Percentiles rank a stretch among this genome's conserved stretches.
Conservation (phyloP, 176 grass and related monocot genomes). For the Metroxylon sagu region DNA sequence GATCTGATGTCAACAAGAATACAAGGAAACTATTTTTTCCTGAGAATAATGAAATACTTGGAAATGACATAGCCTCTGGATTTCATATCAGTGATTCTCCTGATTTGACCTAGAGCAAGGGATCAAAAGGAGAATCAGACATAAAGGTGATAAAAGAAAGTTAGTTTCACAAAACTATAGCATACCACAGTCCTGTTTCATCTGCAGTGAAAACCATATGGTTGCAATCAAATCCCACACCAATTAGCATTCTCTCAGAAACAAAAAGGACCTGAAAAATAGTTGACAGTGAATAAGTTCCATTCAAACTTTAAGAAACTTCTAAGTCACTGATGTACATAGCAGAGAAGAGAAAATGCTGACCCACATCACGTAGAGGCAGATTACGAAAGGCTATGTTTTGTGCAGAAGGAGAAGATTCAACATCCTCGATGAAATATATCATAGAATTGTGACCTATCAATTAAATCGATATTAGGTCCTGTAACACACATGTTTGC, state of each 20-base stretch:
- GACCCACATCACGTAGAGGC: slow-evolving; percentile 99
- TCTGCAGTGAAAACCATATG: slow-evolving; percentile 83
- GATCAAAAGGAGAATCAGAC: too few relatives aligned
- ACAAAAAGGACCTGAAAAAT: slow-evolving; percentile 81
- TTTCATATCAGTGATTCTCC: too few relatives aligned
- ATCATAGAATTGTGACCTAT: slow-evolving; percentile 96
- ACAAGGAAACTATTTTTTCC: too few relatives aligned
- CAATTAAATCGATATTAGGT: slow-evolving; percentile 11
- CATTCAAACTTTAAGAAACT: slow-evolving; percentile 25
- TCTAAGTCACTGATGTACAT: slow-evolving; percentile 9
- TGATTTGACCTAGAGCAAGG: too few relatives aligned
- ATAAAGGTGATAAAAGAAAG: too few relatives aligned
- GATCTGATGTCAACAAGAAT: too few relatives aligned
- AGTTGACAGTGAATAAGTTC: neutral
- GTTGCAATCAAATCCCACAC: slow-evolving; percentile 98
- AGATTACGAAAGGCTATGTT: slow-evolving; percentile 73
- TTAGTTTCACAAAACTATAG: slow-evolving; percentile 14
- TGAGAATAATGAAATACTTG: too few relatives aligned
- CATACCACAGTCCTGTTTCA: slow-evolving; percentile 94
- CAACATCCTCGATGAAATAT: slow-evolving; percentile 91
- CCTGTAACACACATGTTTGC: too few relatives aligned
- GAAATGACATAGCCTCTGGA: too few relatives aligned
- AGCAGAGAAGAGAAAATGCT: slow-evolving; percentile 82
- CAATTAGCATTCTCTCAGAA: slow-evolving; percentile 76
- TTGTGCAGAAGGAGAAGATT: slow-evolving; percentile 69